Percentiles rank a stretch among this genome's conserved stretches.
Conservation (phyloP, 2,329 filamentous ascomycete genomes). For the Fusarium domesticum region DNA sequence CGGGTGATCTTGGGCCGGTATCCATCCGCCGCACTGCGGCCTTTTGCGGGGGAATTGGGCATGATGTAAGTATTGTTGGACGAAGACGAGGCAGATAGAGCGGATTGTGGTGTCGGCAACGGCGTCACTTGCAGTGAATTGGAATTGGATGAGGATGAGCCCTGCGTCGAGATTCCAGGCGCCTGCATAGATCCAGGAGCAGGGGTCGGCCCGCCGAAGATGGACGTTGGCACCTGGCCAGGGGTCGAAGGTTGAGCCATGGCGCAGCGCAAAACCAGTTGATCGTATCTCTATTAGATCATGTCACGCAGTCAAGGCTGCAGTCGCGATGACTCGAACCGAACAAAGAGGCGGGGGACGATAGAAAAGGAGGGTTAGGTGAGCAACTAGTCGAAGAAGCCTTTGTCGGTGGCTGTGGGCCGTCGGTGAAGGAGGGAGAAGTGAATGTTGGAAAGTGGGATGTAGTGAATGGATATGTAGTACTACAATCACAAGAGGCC, state of each 20-base stretch:
- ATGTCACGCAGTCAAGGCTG: too few relatives aligned
- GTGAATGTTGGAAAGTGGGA: constrained; percentile 15
- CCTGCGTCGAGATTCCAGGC: constrained; percentile 24
- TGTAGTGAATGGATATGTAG: constrained; percentile 9
- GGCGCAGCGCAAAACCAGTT: constrained; percentile 24
- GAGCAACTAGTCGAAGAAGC: background rate
- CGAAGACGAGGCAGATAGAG: constrained; percentile 35
- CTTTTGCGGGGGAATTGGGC: constrained; percentile 76
- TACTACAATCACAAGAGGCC: background rate
- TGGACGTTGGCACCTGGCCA: constrained; percentile 40
- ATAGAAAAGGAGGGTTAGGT: background rate
- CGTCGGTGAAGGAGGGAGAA: constrained; percentile 16
- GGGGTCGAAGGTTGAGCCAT: constrained; percentile 49
- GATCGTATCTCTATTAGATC: constrained; percentile 17
- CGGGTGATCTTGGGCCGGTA: constrained; percentile 83
- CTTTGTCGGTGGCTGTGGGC: constrained; percentile 10
- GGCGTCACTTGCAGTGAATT: constrained; percentile 24
- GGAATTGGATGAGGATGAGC: constrained; percentile 28
- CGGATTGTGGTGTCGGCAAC: constrained; percentile 28
- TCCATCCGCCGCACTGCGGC: constrained; percentile 62
- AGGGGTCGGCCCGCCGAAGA: constrained; percentile 45
- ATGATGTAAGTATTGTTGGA: constrained; percentile 87
- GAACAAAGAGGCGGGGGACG: background rate
- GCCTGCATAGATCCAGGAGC: constrained; percentile 27
- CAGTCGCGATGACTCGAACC: background rate